Base-by-base conservation (phyloP, 495 filamentous ascomycete species). In the Podospora conica region DNA sequence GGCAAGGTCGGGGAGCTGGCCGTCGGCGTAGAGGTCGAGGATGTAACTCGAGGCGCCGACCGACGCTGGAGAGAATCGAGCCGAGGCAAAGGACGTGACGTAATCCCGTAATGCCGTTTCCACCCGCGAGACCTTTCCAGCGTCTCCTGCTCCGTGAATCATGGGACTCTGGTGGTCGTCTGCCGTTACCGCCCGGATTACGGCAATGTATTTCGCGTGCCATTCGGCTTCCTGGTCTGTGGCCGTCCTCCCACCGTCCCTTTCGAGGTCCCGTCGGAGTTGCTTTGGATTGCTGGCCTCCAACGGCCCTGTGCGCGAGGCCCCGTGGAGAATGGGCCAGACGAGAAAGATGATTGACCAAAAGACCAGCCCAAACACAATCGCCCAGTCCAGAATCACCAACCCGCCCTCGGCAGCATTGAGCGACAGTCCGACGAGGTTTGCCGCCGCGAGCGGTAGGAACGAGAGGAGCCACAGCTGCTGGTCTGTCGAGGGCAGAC, bases 161-260 rank as follows among this genome's bases (percentile, higher is more conserved):
- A 23, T 56, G 55, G 25, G 22, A 20, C 25, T 9, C 53, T 9
- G 3, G 20, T 57, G 29, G 22, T 54, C 58, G 18, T 60, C 58
- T 29, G 54, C 7, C 22, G 24, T 53, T 21, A 65, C 29, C 18
- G 53, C 66, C 53, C 53, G 55, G 3, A 68, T 12, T 9, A 68
- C 66, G 27, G 58, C 59, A 22, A 68, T n/a, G 27, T 68, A 68
- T 9, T 53, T 63, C 33, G 22, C 29, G 28, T 68, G 27, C 66
- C 66, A 68, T 25, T 68, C 66, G 0, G 63, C 66, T 31, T 68
- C 66, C 54, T 61, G 62, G 31, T 54, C 63, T n/a, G 63, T 58
- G 24, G 65, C 62, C 58, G 54, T 31, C 58, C 66, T 56, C 24
- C 66, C 66, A 7, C 58, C 33, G 18, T 68, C 66, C 9, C 58